These are phyloP conservation scores for Diaporthe citriasiana DNA, from an alignment of 2,329 filamentous ascomycete species.

Conservation along the genomic window DNA sequence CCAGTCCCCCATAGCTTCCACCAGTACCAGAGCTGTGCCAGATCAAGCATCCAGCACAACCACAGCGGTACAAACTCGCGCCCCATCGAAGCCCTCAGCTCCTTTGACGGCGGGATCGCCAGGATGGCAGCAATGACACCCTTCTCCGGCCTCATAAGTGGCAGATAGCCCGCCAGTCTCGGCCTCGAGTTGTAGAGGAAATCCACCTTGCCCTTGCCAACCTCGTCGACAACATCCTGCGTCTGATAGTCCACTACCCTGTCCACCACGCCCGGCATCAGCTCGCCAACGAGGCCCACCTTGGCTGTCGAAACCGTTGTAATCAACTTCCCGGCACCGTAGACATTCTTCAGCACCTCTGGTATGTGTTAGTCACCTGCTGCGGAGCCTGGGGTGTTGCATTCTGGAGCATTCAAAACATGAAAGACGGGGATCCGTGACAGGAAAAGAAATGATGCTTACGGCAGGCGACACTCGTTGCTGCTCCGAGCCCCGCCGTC, in stretches of 20 bases:
- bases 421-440: too few relatives aligned
- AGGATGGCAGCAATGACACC: constrained; percentile 60
- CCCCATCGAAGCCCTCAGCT: constrained; percentile 52
- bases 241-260: constrained; percentile 57
- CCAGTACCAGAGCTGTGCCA: constrained; percentile 57
- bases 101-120: constrained; percentile 52
- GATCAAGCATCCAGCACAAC: constrained; percentile 47
- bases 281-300: constrained; percentile 49
- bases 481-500: constrained; percentile 63
- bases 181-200: constrained; percentile 65
- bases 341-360: constrained; percentile 66
- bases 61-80: constrained; percentile 52
- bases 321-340: constrained; percentile 62
- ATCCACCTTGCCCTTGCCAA: constrained; percentile 61
- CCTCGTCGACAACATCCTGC: constrained; percentile 53
- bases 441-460: too few relatives aligned
- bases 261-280: constrained; percentile 40
- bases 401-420: too few relatives aligned
- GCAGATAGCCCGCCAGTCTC: constrained; percentile 55
- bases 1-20: constrained; percentile 60
- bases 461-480: constrained; percentile 61
- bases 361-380: too few relatives aligned
- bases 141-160: constrained; percentile 53
- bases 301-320: constrained; percentile 68
- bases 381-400: too few relatives aligned